These are phyloP conservation scores for Corymbia calophylla DNA, from an alignment of 441 rosid genomes.

Conservation along the genomic window DNA sequence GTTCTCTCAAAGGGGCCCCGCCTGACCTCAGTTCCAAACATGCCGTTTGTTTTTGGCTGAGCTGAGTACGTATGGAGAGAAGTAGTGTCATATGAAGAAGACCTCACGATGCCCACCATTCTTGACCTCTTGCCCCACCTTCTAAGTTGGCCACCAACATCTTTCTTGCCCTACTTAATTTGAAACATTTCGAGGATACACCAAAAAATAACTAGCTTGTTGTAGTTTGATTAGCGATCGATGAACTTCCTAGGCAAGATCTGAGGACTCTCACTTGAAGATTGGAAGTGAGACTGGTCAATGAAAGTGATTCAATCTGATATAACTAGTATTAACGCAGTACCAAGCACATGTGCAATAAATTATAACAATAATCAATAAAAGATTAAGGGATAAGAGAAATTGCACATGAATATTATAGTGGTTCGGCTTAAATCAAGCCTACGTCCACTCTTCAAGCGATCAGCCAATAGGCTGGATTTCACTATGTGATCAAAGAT, in stretches of 20 bases:
- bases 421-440: no score
- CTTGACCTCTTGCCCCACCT: background rate
- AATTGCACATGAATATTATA: no score
- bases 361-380: no score
- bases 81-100: background rate
- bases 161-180: background rate
- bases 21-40: slow-evolving; percentile 19
- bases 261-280: no score
- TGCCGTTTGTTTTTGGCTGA: slow-evolving; percentile 27
- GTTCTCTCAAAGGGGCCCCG: slow-evolving; percentile 10
- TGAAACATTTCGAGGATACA: background rate
- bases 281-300: background rate
- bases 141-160: background rate
- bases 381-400: no score
- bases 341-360: no score
- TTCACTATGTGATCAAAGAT: no score
- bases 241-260: no score
- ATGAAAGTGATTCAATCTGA: background rate
- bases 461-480: no score
- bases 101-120: background rate
- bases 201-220: background rate
- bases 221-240: background rate
- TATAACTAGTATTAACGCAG: no score
- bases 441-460: no score
- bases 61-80: background rate